These are phyloP conservation scores for Mrakiaceae sp. DNA, from an alignment of 1,284 basidiomycete species.

Conservation along the genomic window DNA sequence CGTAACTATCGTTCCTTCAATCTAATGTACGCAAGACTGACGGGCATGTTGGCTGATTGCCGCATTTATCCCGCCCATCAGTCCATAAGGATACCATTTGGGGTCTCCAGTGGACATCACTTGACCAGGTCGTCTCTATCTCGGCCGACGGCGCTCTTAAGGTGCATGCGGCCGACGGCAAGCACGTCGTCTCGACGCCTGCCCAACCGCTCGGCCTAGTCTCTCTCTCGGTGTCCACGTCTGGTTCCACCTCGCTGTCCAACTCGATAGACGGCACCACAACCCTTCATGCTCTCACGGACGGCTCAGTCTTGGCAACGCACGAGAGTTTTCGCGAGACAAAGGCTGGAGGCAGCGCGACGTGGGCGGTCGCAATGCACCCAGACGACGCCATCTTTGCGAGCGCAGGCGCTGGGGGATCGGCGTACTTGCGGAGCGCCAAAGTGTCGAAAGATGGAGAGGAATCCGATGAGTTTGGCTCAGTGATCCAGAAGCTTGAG, in stretches of 20 bases:
- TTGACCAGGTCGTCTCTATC: constrained; percentile 51
- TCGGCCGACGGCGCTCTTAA: constrained; percentile 64
- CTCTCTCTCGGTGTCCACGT: constrained; percentile 53
- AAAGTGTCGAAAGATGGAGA: constrained; percentile 31
- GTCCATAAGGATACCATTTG: constrained; percentile 65
- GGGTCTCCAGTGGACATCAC: constrained; percentile 57
- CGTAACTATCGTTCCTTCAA: no score
- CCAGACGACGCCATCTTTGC: constrained; percentile 62
- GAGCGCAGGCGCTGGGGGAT: constrained; percentile 62
- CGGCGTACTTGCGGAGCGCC: constrained; percentile 37
- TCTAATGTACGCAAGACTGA: no score
- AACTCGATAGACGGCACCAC: constrained; percentile 73
- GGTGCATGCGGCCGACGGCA: constrained; percentile 48
- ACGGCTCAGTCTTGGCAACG: constrained; percentile 46
- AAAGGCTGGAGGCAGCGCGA: constrained; percentile 37
- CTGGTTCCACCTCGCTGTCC: constrained; percentile 54
- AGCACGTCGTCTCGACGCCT: constrained; percentile 49
- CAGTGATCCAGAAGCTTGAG: constrained; percentile 37
- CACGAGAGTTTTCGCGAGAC: constrained; percentile 57
- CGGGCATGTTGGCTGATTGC: no score
- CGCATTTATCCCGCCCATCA: constrained; percentile 28
- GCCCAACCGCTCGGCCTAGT: constrained; percentile 64
- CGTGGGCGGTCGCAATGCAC: constrained; percentile 65
- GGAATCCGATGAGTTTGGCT: constrained; percentile 41
- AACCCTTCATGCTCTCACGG: constrained; percentile 53